These are phyloP conservation scores for Thraustochytrium sp. DNA, from an alignment of 352 stramenopile genomes.

Conservation along the genomic window DNA sequence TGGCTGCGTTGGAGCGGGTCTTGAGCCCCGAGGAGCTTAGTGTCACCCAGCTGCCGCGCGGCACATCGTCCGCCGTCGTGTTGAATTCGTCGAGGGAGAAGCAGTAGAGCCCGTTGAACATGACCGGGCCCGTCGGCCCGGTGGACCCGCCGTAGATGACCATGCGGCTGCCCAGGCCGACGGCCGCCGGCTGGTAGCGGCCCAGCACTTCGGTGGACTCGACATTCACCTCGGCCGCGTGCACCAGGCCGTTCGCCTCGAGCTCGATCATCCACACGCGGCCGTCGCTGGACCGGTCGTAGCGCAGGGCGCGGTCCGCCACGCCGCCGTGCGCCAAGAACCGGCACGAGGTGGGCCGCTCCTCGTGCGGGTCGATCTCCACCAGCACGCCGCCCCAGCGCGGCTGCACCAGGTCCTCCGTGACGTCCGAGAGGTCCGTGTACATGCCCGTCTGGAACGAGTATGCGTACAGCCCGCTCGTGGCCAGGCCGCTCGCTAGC, in stretches of 20 bases:
- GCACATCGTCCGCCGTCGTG: background rate
- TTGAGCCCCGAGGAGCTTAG: background rate
- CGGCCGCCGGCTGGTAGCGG: background rate
- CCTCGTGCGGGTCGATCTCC: background rate
- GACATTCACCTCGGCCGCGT: background rate
- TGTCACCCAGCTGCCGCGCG: background rate
- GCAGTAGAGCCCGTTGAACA: background rate
- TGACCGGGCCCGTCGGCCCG: background rate
- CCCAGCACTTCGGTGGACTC: background rate
- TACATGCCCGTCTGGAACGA: background rate
- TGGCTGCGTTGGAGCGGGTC: background rate
- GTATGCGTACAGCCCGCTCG: background rate
- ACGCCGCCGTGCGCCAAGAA: conserved; percentile 5
- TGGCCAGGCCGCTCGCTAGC: background rate
- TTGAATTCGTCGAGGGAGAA: background rate
- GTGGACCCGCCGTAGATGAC: background rate
- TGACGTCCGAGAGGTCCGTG: background rate
- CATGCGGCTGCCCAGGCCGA: background rate
- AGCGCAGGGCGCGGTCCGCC: background rate
- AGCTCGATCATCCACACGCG: background rate
- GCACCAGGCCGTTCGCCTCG: background rate
- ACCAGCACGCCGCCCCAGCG: background rate
- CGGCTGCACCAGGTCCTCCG: background rate
- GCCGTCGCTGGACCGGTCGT: background rate
- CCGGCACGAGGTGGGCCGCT: background rate